These are phyloP conservation scores for Trametes cingulata DNA, from an alignment of 768 basidiomycete species.

Conservation along the genomic window DNA sequence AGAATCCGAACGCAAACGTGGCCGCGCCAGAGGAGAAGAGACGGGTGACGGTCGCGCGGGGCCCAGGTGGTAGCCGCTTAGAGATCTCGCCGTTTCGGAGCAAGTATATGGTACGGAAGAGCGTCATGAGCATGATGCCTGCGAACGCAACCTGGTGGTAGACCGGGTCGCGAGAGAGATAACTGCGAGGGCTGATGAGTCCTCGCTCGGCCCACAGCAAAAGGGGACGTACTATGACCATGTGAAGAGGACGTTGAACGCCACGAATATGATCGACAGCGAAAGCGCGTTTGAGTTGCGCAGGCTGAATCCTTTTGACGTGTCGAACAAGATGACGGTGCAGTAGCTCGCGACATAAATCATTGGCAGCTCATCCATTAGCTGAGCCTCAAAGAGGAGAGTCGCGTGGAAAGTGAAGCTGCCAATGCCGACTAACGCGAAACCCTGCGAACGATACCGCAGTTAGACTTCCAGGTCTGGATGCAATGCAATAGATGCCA, in stretches of 20 bases:
- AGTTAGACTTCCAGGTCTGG: not conserved
- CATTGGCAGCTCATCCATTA: constrained; percentile 85
- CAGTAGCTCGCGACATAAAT: constrained; percentile 67
- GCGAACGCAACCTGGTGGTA: constrained; percentile 82
- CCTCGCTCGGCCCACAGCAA: not conserved
- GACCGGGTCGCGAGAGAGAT: constrained; percentile 69
- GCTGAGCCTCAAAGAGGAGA: constrained; percentile 71
- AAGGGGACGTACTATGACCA: constrained; percentile 66
- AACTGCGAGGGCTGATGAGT: constrained; percentile 39
- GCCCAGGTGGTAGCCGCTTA: constrained; percentile 43
- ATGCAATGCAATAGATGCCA: no score
- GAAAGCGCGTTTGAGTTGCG: constrained; percentile 39
- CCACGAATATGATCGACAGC: constrained; percentile 37
- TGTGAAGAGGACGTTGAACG: constrained; percentile 64
- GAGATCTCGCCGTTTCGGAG: constrained; percentile 45
- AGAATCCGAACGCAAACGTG: constrained; percentile 64
- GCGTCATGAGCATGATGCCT: constrained; percentile 48
- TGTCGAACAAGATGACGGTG: constrained; percentile 62
- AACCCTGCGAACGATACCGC: constrained; percentile 44
- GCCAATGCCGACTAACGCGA: constrained; percentile 71
- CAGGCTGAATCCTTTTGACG: constrained; percentile 49
- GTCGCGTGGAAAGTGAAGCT: constrained; percentile 82
- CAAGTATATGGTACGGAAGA: constrained; percentile 53
- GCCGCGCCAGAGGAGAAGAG: constrained; percentile 55
- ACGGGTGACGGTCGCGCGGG: constrained; percentile 41